Percentiles rank a stretch among this genome's conserved stretches.
Conservation (phyloP, 192 early-diverging fungal species). For the Coemansia sp. region DNA sequence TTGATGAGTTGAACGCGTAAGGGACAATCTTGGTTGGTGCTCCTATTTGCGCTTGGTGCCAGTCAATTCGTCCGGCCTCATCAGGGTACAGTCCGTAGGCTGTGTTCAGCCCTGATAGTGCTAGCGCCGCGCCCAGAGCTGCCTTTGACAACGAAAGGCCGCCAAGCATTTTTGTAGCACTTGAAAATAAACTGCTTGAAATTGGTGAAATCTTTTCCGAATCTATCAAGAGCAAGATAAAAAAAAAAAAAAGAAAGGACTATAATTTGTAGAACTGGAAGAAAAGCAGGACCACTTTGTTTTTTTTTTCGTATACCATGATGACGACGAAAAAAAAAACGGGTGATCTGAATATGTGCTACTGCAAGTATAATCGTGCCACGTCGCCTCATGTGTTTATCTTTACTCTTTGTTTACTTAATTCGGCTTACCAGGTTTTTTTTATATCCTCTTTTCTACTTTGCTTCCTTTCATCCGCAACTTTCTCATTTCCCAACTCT, state of each 20-base stretch:
- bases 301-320: background rate
- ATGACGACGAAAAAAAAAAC: too few relatives aligned
- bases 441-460: background rate
- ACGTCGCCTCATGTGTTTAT: background rate
- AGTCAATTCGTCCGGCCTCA: conserved; percentile 53
- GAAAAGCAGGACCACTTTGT: background rate
- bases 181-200: background rate
- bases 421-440: background rate
- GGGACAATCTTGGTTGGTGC: conserved; percentile 26
- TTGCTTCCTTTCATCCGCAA: background rate
- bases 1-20: conserved; percentile 28
- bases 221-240: background rate
- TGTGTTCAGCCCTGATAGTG: conserved; percentile 15
- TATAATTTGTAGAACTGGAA: too few relatives aligned
- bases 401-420: background rate
- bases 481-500: background rate
- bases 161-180: conserved; percentile 12
- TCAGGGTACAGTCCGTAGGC: conserved; percentile 44
- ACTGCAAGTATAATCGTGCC: too few relatives aligned
- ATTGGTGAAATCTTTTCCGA: background rate
- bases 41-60: conserved; percentile 49
- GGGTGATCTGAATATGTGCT: too few relatives aligned
- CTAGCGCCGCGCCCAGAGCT: conserved; percentile 19
- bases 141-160: conserved; percentile 12
- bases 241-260: background rate